phyloP scores from a whole-genome alignment of 179 eudicot species.

The Patellifolia procumbens region DNA sequence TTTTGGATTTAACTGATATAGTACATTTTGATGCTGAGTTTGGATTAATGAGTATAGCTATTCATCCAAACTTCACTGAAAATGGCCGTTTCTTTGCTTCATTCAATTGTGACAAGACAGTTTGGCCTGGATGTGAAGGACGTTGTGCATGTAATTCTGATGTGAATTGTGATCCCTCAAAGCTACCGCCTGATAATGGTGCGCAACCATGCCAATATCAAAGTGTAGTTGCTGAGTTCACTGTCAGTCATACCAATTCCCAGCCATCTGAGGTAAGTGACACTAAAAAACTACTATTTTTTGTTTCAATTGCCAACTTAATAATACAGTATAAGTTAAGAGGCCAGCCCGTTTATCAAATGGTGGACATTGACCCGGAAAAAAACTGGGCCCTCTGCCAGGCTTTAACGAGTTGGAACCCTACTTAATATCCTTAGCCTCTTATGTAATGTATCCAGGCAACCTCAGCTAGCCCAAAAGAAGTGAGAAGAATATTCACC shows the following conservation, averaged over 20 bases:
- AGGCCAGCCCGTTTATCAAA: too few species aligned
- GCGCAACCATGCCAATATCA: conserved; percentile 81
- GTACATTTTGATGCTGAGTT: conserved; percentile 66
- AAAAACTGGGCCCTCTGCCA: too few species aligned
- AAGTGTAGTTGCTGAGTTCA: conserved; percentile 66
- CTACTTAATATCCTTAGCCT: not conserved
- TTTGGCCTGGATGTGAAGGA: conserved; percentile 68
- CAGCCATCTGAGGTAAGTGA: conserved; percentile 50
- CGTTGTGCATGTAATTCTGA: conserved; percentile 87
- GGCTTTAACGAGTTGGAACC: too few species aligned
- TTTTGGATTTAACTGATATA: conserved; percentile 68
- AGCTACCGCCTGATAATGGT: conserved; percentile 54
- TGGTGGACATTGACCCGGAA: too few species aligned
- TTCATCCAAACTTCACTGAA: conserved; percentile 65
- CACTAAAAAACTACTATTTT: not conserved
- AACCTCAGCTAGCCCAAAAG: conserved; percentile 58
- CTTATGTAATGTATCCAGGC: conserved; percentile 37
- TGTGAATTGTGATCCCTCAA: conserved; percentile 75
- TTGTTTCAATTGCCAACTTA: not conserved
- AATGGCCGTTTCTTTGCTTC: conserved; percentile 82
- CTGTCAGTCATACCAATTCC: conserved; percentile 53
- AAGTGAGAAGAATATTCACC: conserved; percentile 81
- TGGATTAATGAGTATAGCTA: conserved; percentile 76
- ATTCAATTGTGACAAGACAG: conserved; percentile 74
- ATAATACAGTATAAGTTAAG: too few species aligned